Percentiles rank a stretch among this genome's conserved stretches.
phyloP scores from a whole-genome alignment of 129 eudicot genomes.

The Flaveria brownii region DNA sequence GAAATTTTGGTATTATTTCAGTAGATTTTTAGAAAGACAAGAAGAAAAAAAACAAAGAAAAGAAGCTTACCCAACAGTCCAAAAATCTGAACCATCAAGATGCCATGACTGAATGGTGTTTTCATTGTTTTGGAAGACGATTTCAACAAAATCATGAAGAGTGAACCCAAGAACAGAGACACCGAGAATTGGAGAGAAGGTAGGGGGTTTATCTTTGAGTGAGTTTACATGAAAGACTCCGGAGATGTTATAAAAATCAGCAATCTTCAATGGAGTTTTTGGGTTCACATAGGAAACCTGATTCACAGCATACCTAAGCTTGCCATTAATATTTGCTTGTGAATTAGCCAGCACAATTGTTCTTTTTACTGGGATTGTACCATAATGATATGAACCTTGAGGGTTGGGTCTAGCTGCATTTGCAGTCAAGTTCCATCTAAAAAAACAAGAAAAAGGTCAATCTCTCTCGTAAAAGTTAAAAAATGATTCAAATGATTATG shows the following conservation, averaged over 20 bases:
- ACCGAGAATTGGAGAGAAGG: slow-evolving; percentile 44
- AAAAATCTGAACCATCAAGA: slow-evolving; percentile 83
- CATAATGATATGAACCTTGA: slow-evolving; percentile 86
- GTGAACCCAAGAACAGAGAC: slow-evolving; percentile 48
- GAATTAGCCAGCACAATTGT: slow-evolving; percentile 70
- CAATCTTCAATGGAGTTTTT: slow-evolving; percentile 77
- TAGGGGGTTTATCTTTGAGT: slow-evolving; percentile 41
- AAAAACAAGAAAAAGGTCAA: neutral
- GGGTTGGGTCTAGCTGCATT: slow-evolving; percentile 96
- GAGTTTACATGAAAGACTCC: slow-evolving; percentile 60
- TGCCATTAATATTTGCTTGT: slow-evolving; percentile 50
- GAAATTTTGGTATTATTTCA: neutral
- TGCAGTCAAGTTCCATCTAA: slow-evolving; percentile 84
- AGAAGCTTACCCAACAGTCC: slow-evolving; percentile 73
- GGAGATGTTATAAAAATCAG: slow-evolving; percentile 67
- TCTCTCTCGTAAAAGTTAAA: neutral
- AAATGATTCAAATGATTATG: neutral
- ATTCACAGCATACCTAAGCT: slow-evolving; percentile 60
- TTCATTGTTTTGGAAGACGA: slow-evolving; percentile 80
- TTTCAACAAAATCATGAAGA: slow-evolving; percentile 70
- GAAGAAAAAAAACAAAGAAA: neutral
- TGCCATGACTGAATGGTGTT: slow-evolving; percentile 73
- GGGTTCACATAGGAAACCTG: slow-evolving; percentile 63
- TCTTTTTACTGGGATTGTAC: slow-evolving; percentile 55
- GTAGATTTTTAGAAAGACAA: neutral